Conservation (phyloP, 768 basidiomycete species). For the Lanmaoa pseudosensibilis region DNA sequence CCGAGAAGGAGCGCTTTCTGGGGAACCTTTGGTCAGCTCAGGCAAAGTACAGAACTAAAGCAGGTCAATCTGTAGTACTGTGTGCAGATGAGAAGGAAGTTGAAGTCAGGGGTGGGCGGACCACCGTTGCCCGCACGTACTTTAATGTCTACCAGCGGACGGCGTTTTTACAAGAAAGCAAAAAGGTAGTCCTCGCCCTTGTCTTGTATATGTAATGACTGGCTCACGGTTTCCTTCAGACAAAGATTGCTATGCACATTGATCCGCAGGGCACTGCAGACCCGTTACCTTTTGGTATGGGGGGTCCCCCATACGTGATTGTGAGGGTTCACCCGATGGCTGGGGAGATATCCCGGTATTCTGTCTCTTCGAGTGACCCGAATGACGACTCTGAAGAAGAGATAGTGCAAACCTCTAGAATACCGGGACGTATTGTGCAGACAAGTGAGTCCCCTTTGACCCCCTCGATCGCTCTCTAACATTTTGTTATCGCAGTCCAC, state of each 20-base stretch:
- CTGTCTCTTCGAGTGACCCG: conserved; percentile 71
- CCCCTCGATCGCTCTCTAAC: not conserved
- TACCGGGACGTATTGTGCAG: conserved; percentile 74
- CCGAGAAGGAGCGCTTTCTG: conserved; percentile 79
- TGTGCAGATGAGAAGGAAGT: conserved; percentile 75
- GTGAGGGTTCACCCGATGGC: conserved; percentile 82
- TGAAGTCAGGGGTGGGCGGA: conserved; percentile 59
- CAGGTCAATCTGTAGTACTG: conserved; percentile 72
- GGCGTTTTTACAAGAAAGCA: conserved; percentile 72
- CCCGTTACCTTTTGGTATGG: conserved; percentile 72
- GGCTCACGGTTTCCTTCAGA: conserved; percentile 44
- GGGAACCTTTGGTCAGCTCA: conserved; percentile 90
- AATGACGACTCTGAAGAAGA: conserved; percentile 77
- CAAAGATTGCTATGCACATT: conserved; percentile 85
- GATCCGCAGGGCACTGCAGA: conserved; percentile 76
- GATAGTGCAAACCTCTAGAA: conserved; percentile 72
- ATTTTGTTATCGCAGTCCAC: conserved; percentile 54
- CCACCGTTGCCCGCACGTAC: conserved; percentile 75
- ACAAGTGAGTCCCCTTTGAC: conserved; percentile 60
- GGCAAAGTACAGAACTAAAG: conserved; percentile 71
- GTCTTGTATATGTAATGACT: not conserved
- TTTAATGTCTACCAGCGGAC: conserved; percentile 87
- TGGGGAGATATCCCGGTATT: conserved; percentile 78
- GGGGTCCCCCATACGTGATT: conserved; percentile 70
- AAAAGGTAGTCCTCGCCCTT: conserved; percentile 56